Conservation (phyloP, 352 stramenopile species). For the Peronospora farinosa region DNA sequence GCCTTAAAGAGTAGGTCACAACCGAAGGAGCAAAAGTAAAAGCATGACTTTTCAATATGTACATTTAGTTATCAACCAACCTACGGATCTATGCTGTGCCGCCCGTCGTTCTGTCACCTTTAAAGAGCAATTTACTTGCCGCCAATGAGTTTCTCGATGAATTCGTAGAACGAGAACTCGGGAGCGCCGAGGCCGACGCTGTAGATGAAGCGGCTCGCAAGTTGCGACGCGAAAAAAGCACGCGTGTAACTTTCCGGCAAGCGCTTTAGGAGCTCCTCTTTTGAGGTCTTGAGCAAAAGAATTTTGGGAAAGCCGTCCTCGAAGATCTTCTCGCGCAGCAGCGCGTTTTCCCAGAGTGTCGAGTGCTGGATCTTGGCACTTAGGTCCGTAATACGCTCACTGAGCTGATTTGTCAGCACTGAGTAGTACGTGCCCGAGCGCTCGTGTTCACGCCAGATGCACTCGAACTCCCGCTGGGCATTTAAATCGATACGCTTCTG, state of each 20-base stretch:
- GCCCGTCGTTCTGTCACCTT: not conserved
- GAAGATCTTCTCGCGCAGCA: slow-evolving; percentile 67
- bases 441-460: slow-evolving; percentile 78
- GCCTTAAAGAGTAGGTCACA: no score
- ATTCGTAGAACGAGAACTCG: slow-evolving; percentile 86
- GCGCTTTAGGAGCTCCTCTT: slow-evolving; percentile 60
- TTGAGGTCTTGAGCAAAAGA: slow-evolving; percentile 44
- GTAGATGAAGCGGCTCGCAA: slow-evolving; percentile 81
- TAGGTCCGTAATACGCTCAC: slow-evolving; percentile 74
- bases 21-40: not conserved
- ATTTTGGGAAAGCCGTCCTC: slow-evolving; percentile 70
- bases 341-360: slow-evolving; percentile 59
- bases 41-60: slow-evolving; percentile 11
- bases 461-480: slow-evolving; percentile 75
- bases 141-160: slow-evolving; percentile 56
- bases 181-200: slow-evolving; percentile 55
- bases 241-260: slow-evolving; percentile 75
- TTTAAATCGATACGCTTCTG: slow-evolving; percentile 77
- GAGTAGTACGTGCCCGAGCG: slow-evolving; percentile 62
- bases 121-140: slow-evolving; percentile 17
- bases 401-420: slow-evolving; percentile 68
- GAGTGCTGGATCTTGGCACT: slow-evolving; percentile 79
- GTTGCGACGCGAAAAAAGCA: slow-evolving; percentile 74
- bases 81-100: not conserved
- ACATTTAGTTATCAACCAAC: slow-evolving; percentile 17